Percentiles rank a stretch among this genome's conserved stretches.
These are phyloP conservation scores for Lichtheimia ramosa DNA, from an alignment of 371 early-diverging fungal species.

Conservation along the genomic window DNA sequence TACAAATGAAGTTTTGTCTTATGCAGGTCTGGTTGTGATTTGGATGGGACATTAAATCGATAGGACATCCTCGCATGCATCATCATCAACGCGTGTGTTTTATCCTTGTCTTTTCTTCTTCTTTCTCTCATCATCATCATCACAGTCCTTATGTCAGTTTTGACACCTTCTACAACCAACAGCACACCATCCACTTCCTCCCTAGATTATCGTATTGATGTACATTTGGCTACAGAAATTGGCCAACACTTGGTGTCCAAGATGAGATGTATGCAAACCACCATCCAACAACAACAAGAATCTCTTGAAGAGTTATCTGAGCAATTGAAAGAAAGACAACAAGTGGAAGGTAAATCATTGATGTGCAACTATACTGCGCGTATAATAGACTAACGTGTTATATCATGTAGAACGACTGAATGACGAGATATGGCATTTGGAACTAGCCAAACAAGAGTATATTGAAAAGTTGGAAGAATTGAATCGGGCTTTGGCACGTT, in stretches of 20 bases:
- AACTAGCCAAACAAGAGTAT: conserved; percentile 5
- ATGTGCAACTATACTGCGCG: no score
- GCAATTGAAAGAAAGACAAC: neutral
- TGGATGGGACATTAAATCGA: no score
- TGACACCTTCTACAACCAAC: no score
- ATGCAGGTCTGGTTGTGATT: no score
- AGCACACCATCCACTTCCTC: no score
- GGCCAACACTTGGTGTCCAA: conserved; percentile 7
- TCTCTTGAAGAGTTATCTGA: neutral
- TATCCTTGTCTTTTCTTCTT: no score
- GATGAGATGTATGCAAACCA: conserved; percentile 9
- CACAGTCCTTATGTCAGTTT: no score
- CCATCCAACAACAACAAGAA: conserved; percentile 5
- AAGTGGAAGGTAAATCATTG: neutral
- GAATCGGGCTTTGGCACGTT: conserved; percentile 11
- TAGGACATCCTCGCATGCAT: no score
- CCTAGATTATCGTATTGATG: conserved; percentile 4
- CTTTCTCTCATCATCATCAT: no score
- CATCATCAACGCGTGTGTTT: no score
- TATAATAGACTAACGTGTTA: no score
- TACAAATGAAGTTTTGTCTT: no score
- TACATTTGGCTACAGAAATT: conserved; percentile 7
- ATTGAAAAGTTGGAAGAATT: conserved; percentile 5
- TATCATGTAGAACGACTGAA: conserved; percentile 5
- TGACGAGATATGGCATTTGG: conserved; percentile 10